These are phyloP conservation scores for Neocucurbitaria cava DNA, from an alignment of 2,329 filamentous ascomycete species.

Conservation along the genomic window DNA sequence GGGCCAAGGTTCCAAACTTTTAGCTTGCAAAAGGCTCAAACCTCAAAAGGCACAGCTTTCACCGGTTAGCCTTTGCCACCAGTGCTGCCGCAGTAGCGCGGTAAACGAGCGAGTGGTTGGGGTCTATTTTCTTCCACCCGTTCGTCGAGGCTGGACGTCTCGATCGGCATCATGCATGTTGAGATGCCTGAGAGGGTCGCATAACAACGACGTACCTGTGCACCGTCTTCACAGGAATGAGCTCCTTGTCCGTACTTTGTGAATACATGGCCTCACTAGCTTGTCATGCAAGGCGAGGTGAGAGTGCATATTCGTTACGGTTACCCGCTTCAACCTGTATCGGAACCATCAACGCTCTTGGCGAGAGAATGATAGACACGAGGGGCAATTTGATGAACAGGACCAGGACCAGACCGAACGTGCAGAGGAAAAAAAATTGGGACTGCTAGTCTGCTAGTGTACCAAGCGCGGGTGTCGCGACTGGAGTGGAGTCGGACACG, in stretches of 20 bases:
- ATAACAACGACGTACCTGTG: slow-evolving; percentile 43
- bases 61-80: slow-evolving; percentile 49
- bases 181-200: slow-evolving; percentile 40
- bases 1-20: slow-evolving; percentile 48
- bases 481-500: slow-evolving; percentile 45
- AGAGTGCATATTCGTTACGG: slow-evolving; percentile 41
- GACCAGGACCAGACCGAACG: slow-evolving; percentile 32
- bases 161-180: slow-evolving; percentile 41
- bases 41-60: slow-evolving; percentile 47
- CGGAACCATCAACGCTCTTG: slow-evolving; percentile 36
- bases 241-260: slow-evolving; percentile 32
- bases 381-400: slow-evolving; percentile 34
- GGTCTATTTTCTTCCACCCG: slow-evolving; percentile 37
- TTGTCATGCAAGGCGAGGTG: slow-evolving; percentile 41
- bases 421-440: slow-evolving; percentile 36
- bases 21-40: slow-evolving; percentile 45
- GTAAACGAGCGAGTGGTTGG: slow-evolving; percentile 40
- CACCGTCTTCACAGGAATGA: slow-evolving; percentile 21
- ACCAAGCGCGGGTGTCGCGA: slow-evolving; percentile 46
- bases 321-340: slow-evolving; percentile 38
- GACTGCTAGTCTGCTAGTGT: slow-evolving; percentile 33
- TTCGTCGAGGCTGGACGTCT: slow-evolving; percentile 44
- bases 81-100: slow-evolving; percentile 46
- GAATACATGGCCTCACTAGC: slow-evolving; percentile 40
- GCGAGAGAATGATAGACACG: slow-evolving; percentile 33